Conservation (phyloP, 179 eudicot species). For the Nepenthes alata region DNA sequence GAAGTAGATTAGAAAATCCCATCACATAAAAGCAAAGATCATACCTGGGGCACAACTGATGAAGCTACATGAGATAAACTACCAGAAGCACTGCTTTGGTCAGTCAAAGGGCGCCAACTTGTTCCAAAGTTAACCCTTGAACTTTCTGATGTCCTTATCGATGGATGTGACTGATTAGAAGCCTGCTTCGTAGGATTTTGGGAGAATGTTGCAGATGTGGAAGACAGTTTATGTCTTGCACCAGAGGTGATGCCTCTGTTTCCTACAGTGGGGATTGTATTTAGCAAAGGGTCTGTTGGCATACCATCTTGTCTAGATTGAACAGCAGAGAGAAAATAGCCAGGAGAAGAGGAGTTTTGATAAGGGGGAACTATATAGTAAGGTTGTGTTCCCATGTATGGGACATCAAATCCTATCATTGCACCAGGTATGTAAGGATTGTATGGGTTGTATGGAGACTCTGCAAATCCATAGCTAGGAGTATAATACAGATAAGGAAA, state of each 20-base stretch:
- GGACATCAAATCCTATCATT: slow-evolving; percentile 67
- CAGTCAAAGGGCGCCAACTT: slow-evolving; percentile 33
- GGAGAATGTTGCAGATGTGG: slow-evolving; percentile 31
- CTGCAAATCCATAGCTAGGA: slow-evolving; percentile 74
- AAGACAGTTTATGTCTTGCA: slow-evolving; percentile 28
- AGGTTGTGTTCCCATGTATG: slow-evolving; percentile 48
- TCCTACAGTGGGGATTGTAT: slow-evolving; percentile 26
- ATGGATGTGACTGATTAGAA: slow-evolving; percentile 29
- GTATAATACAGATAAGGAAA: slow-evolving; percentile 68
- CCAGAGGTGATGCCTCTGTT: slow-evolving; percentile 31
- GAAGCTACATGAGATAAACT: slow-evolving; percentile 26
- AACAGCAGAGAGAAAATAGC: slow-evolving; percentile 51
- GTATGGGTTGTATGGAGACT: slow-evolving; percentile 80
- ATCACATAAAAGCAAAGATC: background rate
- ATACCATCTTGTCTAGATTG: slow-evolving; percentile 51
- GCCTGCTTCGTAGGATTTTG: slow-evolving; percentile 26
- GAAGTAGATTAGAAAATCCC: too few relatives aligned
- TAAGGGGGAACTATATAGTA: slow-evolving; percentile 63
- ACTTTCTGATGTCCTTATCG: slow-evolving; percentile 31
- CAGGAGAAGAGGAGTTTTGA: slow-evolving; percentile 45
- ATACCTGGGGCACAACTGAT: slow-evolving; percentile 47
- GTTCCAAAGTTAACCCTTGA: slow-evolving; percentile 34
- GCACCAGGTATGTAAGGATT: slow-evolving; percentile 99
- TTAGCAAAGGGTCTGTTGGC: slow-evolving; percentile 26
- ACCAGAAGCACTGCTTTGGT: slow-evolving; percentile 25